Conservation (phyloP, 805 yeast genomes). For the Lipomyces kockii region DNA sequence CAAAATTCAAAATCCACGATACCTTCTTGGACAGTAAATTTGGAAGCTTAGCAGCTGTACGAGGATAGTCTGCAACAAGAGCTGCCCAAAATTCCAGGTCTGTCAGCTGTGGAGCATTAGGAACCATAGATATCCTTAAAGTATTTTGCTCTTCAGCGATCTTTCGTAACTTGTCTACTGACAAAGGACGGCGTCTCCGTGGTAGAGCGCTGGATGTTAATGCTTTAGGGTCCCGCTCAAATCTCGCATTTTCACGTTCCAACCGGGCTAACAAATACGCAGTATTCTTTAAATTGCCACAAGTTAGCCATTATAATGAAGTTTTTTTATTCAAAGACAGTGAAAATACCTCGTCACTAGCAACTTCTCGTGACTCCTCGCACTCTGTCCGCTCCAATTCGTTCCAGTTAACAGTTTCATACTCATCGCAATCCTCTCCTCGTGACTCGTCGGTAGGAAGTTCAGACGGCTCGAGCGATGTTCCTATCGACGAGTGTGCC, state of each 20-base stretch:
- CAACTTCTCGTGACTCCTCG: constrained; percentile 20
- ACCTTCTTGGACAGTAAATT: constrained; percentile 43
- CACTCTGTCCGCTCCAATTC: constrained; percentile 25
- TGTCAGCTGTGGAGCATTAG: constrained; percentile 20
- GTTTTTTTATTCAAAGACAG: neutral
- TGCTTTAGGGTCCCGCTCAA: constrained; percentile 34
- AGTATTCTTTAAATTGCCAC: constrained; percentile 13
- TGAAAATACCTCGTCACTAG: constrained; percentile 18
- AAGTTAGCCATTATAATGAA: neutral
- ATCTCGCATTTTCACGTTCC: constrained; percentile 34
- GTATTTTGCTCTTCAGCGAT: constrained; percentile 19
- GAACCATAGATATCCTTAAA: constrained; percentile 9
- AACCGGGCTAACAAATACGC: constrained; percentile 36
- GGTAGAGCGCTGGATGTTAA: constrained; percentile 12
- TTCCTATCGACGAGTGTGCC: constrained; percentile 12
- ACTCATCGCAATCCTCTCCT: constrained; percentile 5
- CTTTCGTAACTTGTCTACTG: constrained; percentile 24
- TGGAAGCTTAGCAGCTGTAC: constrained; percentile 42
- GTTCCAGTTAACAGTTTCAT: constrained; percentile 30
- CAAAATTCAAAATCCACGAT: constrained; percentile 3
- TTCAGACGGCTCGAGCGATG: neutral
- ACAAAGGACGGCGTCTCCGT: constrained; percentile 18
- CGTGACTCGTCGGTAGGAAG: neutral
- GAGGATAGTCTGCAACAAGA: constrained; percentile 44
- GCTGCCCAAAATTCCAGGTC: constrained; percentile 47